Conservation (phyloP, 441 rosid species). For the Pelargonium fulgidum region DNA sequence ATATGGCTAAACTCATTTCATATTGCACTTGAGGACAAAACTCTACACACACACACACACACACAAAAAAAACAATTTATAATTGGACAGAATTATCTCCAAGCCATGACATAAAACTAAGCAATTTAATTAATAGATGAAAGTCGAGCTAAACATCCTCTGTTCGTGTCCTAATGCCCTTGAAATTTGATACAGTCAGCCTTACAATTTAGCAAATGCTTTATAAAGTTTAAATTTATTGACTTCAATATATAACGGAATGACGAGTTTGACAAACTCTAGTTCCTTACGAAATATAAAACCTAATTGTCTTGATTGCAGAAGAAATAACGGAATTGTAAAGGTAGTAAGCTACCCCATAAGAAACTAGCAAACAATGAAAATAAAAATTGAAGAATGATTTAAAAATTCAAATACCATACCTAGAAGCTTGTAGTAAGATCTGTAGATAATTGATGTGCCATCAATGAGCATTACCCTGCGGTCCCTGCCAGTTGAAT, state of each 20-base stretch:
- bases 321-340: background rate
- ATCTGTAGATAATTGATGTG: slow-evolving; percentile 84
- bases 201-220: background rate
- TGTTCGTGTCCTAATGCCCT: background rate
- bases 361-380: slow-evolving; percentile 13
- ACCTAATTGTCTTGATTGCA: background rate
- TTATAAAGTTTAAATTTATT: slow-evolving; percentile 5
- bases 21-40: background rate
- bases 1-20: background rate
- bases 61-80: background rate
- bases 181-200: slow-evolving; percentile 2
- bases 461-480: slow-evolving; percentile 91
- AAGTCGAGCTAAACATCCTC: background rate
- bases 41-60: background rate
- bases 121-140: background rate
- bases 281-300: background rate
- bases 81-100: background rate
- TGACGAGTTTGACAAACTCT: background rate
- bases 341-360: background rate
- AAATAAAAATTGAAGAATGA: background rate
- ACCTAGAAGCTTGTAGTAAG: slow-evolving; percentile 96
- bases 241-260: background rate
- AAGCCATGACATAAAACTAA: background rate
- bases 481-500: slow-evolving; percentile 42
- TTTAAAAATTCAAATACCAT: slow-evolving; percentile 14